Conservation (phyloP, 257 asterid species). For the Leonotis leonurus region DNA sequence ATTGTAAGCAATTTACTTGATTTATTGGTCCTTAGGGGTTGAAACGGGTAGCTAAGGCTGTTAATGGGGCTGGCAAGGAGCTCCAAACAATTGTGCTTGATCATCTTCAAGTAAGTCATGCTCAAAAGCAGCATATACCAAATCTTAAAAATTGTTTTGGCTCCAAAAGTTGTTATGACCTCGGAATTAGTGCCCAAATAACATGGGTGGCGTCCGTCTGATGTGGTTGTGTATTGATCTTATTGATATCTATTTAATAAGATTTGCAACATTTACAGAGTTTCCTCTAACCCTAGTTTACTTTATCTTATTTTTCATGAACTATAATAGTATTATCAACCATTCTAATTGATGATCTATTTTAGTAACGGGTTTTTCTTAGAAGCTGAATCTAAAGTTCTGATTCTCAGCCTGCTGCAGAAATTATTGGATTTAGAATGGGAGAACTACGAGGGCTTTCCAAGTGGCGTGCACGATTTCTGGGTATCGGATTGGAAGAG, state of each 20-base stretch:
- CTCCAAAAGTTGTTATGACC: conserved; percentile 2
- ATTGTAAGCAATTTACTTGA: conserved; percentile 11
- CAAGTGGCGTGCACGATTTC: conserved; percentile 91
- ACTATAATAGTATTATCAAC: too few relatives aligned
- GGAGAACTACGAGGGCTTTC: conserved; percentile 96
- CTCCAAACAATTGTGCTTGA: conserved; percentile 73
- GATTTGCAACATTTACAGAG: neutral
- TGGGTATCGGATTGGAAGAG: conserved; percentile 82
- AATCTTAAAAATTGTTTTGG: neutral
- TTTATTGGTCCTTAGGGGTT: conserved; percentile 51
- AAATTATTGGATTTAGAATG: conserved; percentile 82
- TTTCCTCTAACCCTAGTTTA: conserved; percentile 2
- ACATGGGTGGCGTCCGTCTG: neutral
- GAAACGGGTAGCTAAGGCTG: conserved; percentile 71
- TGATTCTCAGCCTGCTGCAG: conserved; percentile 93
- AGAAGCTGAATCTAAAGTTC: conserved; percentile 24
- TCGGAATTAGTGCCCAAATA: neutral
- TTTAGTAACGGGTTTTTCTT: neutral
- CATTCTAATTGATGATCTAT: conserved; percentile 1
- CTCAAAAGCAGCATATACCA: neutral
- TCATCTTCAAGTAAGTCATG: conserved; percentile 67
- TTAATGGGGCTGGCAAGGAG: conserved; percentile 87
- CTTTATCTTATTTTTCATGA: neutral
- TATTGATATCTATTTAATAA: neutral
- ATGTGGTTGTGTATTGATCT: neutral